Evolutionary conservation across 148 eudicot species (phyloP), one percentile per base, ranked within the genome.

Genomic region (Tetragonia tetragonoides): DNA sequence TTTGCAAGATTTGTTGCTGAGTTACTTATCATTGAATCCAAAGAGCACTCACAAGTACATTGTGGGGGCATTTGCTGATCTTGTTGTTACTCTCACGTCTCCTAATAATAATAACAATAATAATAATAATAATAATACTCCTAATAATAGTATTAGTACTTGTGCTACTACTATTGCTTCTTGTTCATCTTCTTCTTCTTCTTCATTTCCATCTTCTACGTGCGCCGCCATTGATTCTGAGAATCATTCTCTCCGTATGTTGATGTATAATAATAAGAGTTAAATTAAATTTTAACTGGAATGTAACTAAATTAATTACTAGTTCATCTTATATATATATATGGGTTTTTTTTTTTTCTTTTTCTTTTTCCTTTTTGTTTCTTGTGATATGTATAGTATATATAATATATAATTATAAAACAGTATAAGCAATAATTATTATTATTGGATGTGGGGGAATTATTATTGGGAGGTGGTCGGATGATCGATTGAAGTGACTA

Each of bases 21-120:
- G 90, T 76, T 95, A 95, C 54, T 80, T 95, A 1, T 54, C 87
- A 0, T 73, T 95, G 61, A 95, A 95, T 85, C 95, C 95, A 0
- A 88, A 93, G 81, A 84, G 88, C 70, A 87, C 91, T 5, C 98
- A 95, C 72, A 91, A 91, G 85, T 90, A 87, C 83, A 93, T 95
- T 70, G 81, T 93, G 62, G 85, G 91, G 4, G 99, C 99, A 11
- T 95, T 93, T 81, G 88, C 98, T 62, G 99, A 95, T 72, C 86
- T 95, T 10, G 87, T 95, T 61, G 92, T 90, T n/a, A 70, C 82
- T 77, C 89, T 90, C 57, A 79, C 93, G 86, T 65, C 90, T 14
- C 75, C 83, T 66, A 44, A 49, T 73, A 16, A 69, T 34, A 24
- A 64, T 54, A 40, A 12, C 42, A 16, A 41, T 73, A 14, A 21